Evolutionary conservation across 1,284 basidiomycete species (phyloP).

Genomic region (Malassezia brasiliensis): DNA sequence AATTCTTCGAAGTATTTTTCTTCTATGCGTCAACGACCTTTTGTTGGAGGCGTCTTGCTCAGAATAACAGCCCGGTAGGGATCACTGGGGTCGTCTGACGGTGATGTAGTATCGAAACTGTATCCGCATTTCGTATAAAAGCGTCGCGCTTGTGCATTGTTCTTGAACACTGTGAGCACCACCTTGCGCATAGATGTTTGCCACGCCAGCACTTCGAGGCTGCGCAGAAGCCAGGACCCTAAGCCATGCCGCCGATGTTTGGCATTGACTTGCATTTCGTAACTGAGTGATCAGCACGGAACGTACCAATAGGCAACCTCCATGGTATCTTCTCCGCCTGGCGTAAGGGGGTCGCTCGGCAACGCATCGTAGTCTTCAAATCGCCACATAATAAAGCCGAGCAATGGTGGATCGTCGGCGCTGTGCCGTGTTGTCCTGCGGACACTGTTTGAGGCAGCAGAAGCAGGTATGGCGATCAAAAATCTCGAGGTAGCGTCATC

Average conservation of each 20-base stretch:
- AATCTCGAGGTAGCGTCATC: constrained; percentile 2
- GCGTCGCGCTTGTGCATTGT: constrained; percentile 1
- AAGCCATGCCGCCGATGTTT: not conserved
- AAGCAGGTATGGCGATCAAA: constrained; percentile 3
- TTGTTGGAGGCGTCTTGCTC: not conserved
- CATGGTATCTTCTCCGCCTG: not conserved
- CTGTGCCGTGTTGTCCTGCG: not conserved
- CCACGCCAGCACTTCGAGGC: constrained; percentile 8
- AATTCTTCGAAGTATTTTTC: too few species aligned
- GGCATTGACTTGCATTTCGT: constrained; percentile 14
- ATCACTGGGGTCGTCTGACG: not conserved
- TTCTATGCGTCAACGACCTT: not conserved
- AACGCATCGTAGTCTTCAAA: constrained; percentile 10
- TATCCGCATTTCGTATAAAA: constrained; percentile 12
- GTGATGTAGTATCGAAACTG: constrained; percentile 12
- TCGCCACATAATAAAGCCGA: constrained; percentile 17
- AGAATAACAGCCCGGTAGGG: constrained; percentile 11
- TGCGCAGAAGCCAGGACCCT: constrained; percentile 3
- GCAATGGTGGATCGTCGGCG: not conserved
- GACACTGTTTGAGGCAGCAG: not conserved
- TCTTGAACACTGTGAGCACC: constrained; percentile 9
- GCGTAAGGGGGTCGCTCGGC: not conserved
- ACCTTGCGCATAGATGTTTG: constrained; percentile 14
- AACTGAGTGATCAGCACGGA: not conserved
- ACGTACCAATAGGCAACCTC: constrained; percentile 18